Percentiles rank a stretch among this genome's conserved stretches.
phyloP scores from a whole-genome alignment of 2,329 filamentous ascomycete species.

The Aspergillus uvarum region DNA sequence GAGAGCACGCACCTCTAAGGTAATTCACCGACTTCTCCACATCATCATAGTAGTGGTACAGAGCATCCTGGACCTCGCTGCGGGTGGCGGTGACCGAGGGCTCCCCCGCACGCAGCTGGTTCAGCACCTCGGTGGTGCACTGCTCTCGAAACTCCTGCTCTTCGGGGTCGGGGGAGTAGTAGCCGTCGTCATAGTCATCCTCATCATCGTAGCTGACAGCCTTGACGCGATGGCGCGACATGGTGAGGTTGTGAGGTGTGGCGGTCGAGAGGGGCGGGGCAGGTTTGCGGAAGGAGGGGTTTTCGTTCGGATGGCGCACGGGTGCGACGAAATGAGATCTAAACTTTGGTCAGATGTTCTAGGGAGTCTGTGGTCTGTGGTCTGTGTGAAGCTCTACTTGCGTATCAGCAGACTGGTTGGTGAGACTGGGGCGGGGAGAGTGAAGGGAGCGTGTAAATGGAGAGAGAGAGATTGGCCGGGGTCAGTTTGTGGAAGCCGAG shows the following conservation, averaged over 20 bases:
- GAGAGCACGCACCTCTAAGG: conserved; percentile 59
- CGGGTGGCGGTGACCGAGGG: conserved; percentile 62
- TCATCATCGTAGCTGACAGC: conserved; percentile 46
- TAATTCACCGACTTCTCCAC: conserved; percentile 81
- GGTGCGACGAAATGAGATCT: background rate
- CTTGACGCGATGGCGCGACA: conserved; percentile 50
- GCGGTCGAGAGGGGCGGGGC: background rate
- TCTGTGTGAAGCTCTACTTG: background rate
- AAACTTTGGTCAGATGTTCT: background rate
- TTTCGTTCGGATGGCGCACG: background rate
- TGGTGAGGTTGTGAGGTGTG: conserved; percentile 21
- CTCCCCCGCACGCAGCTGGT: conserved; percentile 61
- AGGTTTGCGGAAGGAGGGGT: conserved; percentile 3
- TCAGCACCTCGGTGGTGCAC: conserved; percentile 66
- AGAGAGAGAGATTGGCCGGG: conserved; percentile 4
- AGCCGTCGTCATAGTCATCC: conserved; percentile 44
- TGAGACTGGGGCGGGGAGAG: background rate
- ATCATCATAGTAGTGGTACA: conserved; percentile 97
- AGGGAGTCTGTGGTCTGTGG: background rate
- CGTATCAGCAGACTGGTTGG: background rate
- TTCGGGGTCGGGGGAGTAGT: conserved; percentile 44
- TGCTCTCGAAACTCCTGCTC: conserved; percentile 60
- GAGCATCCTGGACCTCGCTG: conserved; percentile 77
- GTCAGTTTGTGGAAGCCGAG: background rate
- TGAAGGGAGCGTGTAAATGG: background rate